phyloP scores from a whole-genome alignment of 1,139 yeast species.

The Nadsonia commutata region DNA sequence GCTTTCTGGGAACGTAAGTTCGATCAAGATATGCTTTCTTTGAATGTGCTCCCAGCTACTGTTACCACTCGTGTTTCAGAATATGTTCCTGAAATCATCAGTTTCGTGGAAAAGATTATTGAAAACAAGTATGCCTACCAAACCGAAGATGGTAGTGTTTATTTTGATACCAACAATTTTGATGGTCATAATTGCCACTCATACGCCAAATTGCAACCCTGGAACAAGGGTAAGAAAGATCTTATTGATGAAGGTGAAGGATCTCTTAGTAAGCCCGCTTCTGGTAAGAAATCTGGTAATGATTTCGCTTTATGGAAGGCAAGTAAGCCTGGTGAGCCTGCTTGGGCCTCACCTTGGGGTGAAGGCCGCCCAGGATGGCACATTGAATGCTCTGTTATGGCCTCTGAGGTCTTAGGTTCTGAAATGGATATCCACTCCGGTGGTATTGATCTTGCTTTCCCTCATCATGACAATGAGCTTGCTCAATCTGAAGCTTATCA shows the following conservation, averaged over 20 bases:
- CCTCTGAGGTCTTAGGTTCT: conserved; percentile 71
- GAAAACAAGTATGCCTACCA: conserved; percentile 66
- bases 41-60: conserved; percentile 75
- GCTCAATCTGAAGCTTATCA: conserved; percentile 95
- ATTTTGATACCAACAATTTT: conserved; percentile 75
- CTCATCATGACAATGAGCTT: conserved; percentile 97
- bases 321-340: conserved; percentile 94
- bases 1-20: conserved; percentile 80
- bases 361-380: conserved; percentile 99
- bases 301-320: conserved; percentile 97
- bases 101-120: conserved; percentile 61
- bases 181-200: conserved; percentile 54
- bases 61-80: conserved; percentile 94
- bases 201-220: conserved; percentile 94
- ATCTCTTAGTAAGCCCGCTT: conserved; percentile 41
- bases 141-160: conserved; percentile 72
- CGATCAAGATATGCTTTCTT: conserved; percentile 69
- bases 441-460: conserved; percentile 93
- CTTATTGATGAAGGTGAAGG: conserved; percentile 95
- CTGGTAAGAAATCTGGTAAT: conserved; percentile 53
- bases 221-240: conserved; percentile 85
- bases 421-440: conserved; percentile 93
- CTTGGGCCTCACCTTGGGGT: conserved; percentile 95
- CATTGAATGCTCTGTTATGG: conserved; percentile 98
- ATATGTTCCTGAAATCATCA: conserved; percentile 82